phyloP scores from a whole-genome alignment of 176 grass and related monocot species.

The Ampelocalamus luodianensis region DNA sequence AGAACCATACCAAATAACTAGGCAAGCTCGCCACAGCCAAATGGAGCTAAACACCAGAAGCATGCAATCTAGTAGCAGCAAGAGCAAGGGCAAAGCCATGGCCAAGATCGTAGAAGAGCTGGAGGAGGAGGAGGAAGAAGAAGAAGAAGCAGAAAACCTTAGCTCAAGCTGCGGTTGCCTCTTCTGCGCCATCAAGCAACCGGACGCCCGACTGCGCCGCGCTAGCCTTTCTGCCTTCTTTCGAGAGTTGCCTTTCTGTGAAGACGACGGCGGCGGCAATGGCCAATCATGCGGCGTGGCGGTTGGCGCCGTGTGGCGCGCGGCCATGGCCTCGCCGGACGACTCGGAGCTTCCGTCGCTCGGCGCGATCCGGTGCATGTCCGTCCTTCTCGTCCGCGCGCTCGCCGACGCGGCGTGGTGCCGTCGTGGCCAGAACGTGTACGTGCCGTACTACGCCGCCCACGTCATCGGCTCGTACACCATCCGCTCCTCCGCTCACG shows the following conservation, averaged over 20 bases:
- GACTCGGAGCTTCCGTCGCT: conserved; percentile 78
- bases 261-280: conserved; percentile 2
- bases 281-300: conserved; percentile 46
- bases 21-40: neutral
- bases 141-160: conserved; percentile 15
- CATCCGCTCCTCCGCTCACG: conserved; percentile 68
- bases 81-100: conserved; percentile 51
- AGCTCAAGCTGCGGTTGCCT: conserved; percentile 64
- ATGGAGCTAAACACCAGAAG: conserved; percentile 44
- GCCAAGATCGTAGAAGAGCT: conserved; percentile 51
- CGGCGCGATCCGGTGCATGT: conserved; percentile 90
- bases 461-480: conserved; percentile 89
- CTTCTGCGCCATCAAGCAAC: conserved; percentile 70
- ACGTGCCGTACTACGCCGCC: conserved; percentile 84
- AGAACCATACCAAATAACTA: neutral
- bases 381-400: conserved; percentile 65
- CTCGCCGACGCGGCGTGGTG: conserved; percentile 60
- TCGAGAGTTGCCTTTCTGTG: conserved; percentile 62
- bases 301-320: conserved; percentile 64
- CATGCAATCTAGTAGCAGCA: conserved; percentile 28
- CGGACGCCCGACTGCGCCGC: conserved; percentile 55
- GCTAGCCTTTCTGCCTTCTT: conserved; percentile 65
- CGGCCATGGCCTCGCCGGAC: conserved; percentile 76
- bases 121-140: conserved; percentile 15
- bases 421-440: conserved; percentile 55